Conservation (phyloP, 306 rosid species). For the Canavalia gladiata region DNA sequence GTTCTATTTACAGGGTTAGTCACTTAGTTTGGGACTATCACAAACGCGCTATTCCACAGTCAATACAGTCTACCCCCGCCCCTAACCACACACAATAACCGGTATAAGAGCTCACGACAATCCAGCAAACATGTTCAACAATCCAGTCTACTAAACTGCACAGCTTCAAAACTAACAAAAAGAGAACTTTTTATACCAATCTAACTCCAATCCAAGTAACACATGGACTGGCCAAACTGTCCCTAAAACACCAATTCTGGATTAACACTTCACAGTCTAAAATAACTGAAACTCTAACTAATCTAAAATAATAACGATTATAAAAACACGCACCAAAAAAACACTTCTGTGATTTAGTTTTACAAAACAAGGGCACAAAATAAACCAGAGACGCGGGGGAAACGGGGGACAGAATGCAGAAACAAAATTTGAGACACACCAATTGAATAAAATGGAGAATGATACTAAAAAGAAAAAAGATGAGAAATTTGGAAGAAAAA, state of each 20-base stretch:
- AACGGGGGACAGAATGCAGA: slow-evolving; percentile 34
- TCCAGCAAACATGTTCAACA: background rate
- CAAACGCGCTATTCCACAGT: no score
- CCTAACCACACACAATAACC: no score
- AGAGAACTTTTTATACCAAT: background rate
- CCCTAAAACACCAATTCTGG: slow-evolving; percentile 14
- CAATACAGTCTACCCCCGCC: no score
- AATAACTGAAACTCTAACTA: slow-evolving; percentile 5
- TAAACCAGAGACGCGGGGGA: background rate
- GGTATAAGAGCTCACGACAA: background rate
- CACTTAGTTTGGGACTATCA: background rate
- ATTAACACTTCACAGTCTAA: slow-evolving; percentile 1
- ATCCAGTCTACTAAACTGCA: slow-evolving; percentile 14
- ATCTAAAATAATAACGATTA: background rate
- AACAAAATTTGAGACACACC: slow-evolving; percentile 22
- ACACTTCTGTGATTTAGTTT: slow-evolving; percentile 1
- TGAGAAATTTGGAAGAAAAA: background rate
- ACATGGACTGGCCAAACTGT: background rate
- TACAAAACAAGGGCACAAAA: slow-evolving; percentile 7
- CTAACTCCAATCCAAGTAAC: slow-evolving; percentile 28
- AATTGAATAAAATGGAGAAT: background rate
- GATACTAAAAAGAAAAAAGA: slow-evolving; percentile 1
- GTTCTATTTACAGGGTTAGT: background rate
- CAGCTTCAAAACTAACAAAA: background rate
- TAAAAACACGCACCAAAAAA: background rate